phyloP scores from a whole-genome alignment of 306 rosid genomes.

The Rubus parviflorus region DNA sequence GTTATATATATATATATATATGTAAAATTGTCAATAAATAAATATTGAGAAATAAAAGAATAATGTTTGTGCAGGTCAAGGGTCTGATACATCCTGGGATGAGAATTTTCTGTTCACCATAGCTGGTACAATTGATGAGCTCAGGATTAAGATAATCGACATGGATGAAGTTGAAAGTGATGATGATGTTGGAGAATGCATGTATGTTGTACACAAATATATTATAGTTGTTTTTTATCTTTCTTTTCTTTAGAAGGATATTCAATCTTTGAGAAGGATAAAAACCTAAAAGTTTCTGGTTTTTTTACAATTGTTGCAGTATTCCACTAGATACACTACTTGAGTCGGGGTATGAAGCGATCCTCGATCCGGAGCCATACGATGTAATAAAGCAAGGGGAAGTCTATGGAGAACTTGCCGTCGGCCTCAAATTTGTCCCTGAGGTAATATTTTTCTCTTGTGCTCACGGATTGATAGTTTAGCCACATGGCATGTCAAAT shows the following conservation, averaged over 20 bases:
- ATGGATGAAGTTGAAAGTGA: slow-evolving; percentile 36
- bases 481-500: too few species aligned
- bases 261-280: too few species aligned
- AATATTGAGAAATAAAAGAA: neutral
- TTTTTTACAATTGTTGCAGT: slow-evolving; percentile 26
- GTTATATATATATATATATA: too few species aligned
- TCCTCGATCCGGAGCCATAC: slow-evolving; percentile 44
- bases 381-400: slow-evolving; percentile 51
- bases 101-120: slow-evolving; percentile 57
- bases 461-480: neutral
- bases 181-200: slow-evolving; percentile 63
- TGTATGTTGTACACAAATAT: slow-evolving; percentile 31
- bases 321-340: slow-evolving; percentile 49
- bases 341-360: slow-evolving; percentile 37
- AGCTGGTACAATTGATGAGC: slow-evolving; percentile 50
- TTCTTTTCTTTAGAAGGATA: too few species aligned
- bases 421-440: slow-evolving; percentile 51
- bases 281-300: neutral
- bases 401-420: slow-evolving; percentile 46
- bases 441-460: slow-evolving; percentile 32
- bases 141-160: slow-evolving; percentile 64
- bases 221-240: too few species aligned
- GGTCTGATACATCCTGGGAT: slow-evolving; percentile 71
- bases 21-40: too few species aligned
- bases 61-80: slow-evolving; percentile 42